Evolutionary conservation across 495 filamentous ascomycete species (phyloP).

Genomic region (Annulohypoxylon stygium): DNA sequence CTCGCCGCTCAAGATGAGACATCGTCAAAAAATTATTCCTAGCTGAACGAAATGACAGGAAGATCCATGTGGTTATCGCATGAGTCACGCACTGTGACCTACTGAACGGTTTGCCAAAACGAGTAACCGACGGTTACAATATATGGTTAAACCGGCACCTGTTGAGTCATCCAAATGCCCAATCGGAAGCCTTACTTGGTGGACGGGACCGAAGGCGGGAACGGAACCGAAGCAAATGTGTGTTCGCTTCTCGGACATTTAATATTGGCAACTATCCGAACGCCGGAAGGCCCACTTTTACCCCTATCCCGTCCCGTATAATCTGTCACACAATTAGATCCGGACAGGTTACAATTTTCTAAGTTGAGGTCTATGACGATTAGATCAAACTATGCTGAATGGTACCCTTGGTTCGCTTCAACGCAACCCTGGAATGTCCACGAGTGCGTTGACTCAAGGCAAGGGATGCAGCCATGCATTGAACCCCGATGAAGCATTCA

Average conservation of each 20-base stretch:
- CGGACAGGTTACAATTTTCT: background rate
- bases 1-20: background rate
- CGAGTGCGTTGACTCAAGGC: background rate
- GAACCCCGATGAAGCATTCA: background rate
- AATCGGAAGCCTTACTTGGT: background rate
- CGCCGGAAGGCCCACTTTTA: background rate
- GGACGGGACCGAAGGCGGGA: background rate
- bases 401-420: background rate
- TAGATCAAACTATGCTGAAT: background rate
- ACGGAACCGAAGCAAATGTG: background rate
- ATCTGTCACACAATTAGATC: background rate
- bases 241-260: background rate
- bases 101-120: background rate
- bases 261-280: constrained; percentile 1
- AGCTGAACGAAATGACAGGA: background rate
- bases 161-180: background rate
- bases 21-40: background rate
- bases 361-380: background rate
- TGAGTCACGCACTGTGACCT: background rate
- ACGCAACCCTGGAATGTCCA: background rate
- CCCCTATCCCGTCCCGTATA: background rate
- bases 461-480: background rate
- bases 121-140: background rate
- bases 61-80: background rate
- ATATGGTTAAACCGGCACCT: background rate